Conservation (phyloP, 768 basidiomycete genomes). For the Amanita jacksonii region DNA sequence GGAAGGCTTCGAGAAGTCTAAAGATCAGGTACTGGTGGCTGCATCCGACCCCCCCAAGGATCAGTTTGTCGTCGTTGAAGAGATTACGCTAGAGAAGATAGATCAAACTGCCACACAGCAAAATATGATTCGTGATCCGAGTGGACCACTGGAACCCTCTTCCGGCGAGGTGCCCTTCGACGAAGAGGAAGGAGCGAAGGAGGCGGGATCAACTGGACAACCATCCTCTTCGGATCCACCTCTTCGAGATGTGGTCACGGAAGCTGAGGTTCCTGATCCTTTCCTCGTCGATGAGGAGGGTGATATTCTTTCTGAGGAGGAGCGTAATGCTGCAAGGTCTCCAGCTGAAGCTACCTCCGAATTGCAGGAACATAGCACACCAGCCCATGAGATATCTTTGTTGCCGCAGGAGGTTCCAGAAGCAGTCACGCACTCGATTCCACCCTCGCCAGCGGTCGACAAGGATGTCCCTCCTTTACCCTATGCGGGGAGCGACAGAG, state of each 20-base stretch:
- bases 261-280: conserved; percentile 47
- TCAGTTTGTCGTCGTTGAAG: conserved; percentile 6
- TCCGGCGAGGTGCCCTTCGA: neutral
- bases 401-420: conserved; percentile 13
- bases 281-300: conserved; percentile 54
- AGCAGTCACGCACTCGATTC: conserved; percentile 11
- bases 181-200: neutral
- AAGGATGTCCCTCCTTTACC: conserved; percentile 50
- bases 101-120: neutral
- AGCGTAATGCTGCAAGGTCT: conserved; percentile 18
- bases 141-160: neutral
- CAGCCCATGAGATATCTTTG: conserved; percentile 36
- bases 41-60: too few relatives aligned
- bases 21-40: too few relatives aligned
- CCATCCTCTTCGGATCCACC: neutral
- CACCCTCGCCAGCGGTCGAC: conserved; percentile 28
- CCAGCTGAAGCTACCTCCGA: conserved; percentile 16
- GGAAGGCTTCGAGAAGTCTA: too few relatives aligned
- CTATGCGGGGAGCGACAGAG: conserved; percentile 30
- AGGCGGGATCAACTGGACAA: neutral
- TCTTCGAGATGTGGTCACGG: conserved; percentile 11
- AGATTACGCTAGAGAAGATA: conserved; percentile 3
- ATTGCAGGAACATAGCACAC: conserved; percentile 25
- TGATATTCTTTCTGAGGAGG: conserved; percentile 31
- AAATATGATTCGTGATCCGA: conserved; percentile 4